Conservation (phyloP, 2,329 filamentous ascomycete species). For the Diaporthe vexans region DNA sequence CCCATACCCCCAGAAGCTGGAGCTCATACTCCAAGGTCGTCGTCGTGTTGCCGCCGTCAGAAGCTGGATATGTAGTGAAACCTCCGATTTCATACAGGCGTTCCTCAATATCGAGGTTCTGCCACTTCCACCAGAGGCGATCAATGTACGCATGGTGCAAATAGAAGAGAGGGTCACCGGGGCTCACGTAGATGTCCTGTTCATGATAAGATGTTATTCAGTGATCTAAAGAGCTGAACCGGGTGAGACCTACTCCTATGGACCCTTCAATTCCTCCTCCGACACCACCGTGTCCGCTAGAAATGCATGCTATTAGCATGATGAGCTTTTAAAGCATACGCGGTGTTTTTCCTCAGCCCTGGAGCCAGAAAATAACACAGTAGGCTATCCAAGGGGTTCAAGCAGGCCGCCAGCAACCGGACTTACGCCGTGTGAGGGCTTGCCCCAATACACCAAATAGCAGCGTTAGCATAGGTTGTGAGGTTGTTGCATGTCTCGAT, state of each 20-base stretch:
- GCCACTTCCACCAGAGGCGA: slow-evolving; percentile 45
- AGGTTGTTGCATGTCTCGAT: neutral
- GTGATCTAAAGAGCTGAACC: neutral
- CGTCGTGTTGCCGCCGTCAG: slow-evolving; percentile 11
- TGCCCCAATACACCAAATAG: slow-evolving; percentile 9
- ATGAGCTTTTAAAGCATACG: neutral
- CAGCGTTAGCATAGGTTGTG: slow-evolving; percentile 4
- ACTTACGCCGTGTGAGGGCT: slow-evolving; percentile 17
- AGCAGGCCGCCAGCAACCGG: too few relatives aligned
- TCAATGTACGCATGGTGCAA: slow-evolving; percentile 51
- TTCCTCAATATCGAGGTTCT: slow-evolving; percentile 30
- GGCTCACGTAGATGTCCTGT: slow-evolving; percentile 38
- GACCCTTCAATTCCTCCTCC: slow-evolving; percentile 1
- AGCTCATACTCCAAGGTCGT: neutral
- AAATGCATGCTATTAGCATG: neutral
- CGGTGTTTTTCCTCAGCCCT: neutral
- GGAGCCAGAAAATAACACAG: too few relatives aligned
- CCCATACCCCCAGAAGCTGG: neutral
- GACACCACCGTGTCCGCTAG: neutral
- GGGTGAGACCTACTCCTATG: neutral
- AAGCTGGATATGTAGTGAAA: slow-evolving; percentile 9
- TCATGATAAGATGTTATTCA: neutral
- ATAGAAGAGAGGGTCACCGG: slow-evolving; percentile 52
- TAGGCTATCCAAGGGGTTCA: too few relatives aligned
- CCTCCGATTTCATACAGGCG: slow-evolving; percentile 32